Evolutionary conservation across 257 asterid species (phyloP).

Genomic region (Handroanthus guayacan): DNA sequence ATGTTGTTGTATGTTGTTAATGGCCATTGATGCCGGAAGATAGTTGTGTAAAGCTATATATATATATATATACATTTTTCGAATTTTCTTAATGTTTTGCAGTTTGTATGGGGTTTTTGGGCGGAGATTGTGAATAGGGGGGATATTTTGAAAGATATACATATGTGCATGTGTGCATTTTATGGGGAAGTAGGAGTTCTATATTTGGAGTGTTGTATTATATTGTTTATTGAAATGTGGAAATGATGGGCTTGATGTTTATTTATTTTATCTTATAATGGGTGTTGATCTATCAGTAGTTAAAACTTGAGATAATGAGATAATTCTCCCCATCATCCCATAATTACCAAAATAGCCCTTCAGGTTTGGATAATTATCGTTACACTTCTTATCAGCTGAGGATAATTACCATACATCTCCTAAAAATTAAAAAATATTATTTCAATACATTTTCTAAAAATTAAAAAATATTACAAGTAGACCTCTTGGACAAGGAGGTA

Average conservation of each 20-base stretch:
- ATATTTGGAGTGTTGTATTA: not conserved
- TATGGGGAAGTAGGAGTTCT: not conserved
- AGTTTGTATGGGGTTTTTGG: not conserved
- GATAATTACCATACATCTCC: too few species aligned
- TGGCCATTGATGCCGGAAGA: not conserved
- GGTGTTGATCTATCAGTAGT: not conserved
- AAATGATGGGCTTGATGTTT: not conserved
- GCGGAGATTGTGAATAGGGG: slow-evolving; percentile 1
- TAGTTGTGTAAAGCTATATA: slow-evolving; percentile 25
- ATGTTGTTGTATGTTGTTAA: not conserved
- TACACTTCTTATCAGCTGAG: too few species aligned
- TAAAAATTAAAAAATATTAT: too few species aligned
- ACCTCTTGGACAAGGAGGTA: too few species aligned
- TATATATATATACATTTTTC: slow-evolving; percentile 22
- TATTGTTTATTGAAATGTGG: not conserved
- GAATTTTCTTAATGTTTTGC: not conserved
- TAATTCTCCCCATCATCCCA: too few species aligned
- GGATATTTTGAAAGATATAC: not conserved
- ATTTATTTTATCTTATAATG: not conserved
- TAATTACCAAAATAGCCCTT: too few species aligned
- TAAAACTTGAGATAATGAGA: too few species aligned
- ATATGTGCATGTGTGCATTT: not conserved
- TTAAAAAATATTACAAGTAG: too few species aligned
- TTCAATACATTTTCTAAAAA: too few species aligned
- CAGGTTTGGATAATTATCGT: too few species aligned